Conservation (phyloP, 129 eudicot species). For the Smallanthus sonchifolius region DNA sequence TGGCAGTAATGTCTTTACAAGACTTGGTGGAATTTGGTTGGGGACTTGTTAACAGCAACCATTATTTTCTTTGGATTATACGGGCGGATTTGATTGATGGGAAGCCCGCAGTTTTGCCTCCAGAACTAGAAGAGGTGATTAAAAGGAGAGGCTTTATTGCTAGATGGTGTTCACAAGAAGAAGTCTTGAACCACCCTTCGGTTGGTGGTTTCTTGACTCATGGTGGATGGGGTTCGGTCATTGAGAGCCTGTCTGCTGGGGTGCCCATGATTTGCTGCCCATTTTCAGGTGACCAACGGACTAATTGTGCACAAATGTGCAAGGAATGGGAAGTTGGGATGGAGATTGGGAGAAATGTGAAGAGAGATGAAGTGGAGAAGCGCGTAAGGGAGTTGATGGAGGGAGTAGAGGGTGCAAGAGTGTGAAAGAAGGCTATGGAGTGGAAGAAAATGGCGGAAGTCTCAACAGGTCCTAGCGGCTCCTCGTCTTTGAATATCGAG, state of each 20-base stretch:
- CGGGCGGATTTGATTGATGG: slow-evolving; percentile 21
- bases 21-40: slow-evolving; percentile 20
- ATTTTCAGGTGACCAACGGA: slow-evolving; percentile 21
- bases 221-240: slow-evolving; percentile 24
- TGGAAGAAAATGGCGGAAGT: slow-evolving; percentile 21
- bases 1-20: slow-evolving; percentile 22
- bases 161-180: slow-evolving; percentile 27
- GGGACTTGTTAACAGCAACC: slow-evolving; percentile 25
- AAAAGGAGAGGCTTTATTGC: slow-evolving; percentile 9
- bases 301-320: slow-evolving; percentile 18
- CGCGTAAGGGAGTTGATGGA: slow-evolving; percentile 19
- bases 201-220: slow-evolving; percentile 31
- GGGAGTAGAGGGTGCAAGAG: neutral
- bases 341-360: slow-evolving; percentile 16
- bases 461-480: neutral
- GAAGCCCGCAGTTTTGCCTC: slow-evolving; percentile 1
- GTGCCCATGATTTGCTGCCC: slow-evolving; percentile 35
- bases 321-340: slow-evolving; percentile 22
- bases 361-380: slow-evolving; percentile 20
- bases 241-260: slow-evolving; percentile 36
- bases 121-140: slow-evolving; percentile 11
- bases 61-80: slow-evolving; percentile 21
- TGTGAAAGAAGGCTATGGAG: slow-evolving; percentile 5
- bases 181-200: slow-evolving; percentile 16
- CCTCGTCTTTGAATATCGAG: neutral